Evolutionary conservation across 441 rosid species (phyloP).

Genomic region (Erysimum cheiri): DNA sequence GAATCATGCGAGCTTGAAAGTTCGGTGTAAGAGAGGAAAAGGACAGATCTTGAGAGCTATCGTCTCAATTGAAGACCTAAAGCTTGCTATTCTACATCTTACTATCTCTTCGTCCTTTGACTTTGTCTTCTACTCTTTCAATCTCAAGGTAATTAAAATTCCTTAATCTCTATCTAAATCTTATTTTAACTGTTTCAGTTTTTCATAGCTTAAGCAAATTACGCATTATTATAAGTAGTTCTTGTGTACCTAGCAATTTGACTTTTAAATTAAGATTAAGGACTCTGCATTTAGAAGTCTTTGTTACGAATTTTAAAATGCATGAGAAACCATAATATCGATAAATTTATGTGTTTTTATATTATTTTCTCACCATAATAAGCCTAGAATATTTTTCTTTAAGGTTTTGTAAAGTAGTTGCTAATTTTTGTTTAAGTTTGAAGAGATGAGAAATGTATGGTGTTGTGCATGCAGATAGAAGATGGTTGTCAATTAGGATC

Average conservation of each 20-base stretch:
- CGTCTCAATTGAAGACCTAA: conserved; percentile 65
- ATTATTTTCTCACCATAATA: neutral
- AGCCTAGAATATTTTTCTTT: neutral
- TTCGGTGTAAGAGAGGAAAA: conserved; percentile 62
- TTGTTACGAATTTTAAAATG: neutral
- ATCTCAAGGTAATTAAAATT: conserved; percentile 67
- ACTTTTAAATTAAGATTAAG: neutral
- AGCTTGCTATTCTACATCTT: conserved; percentile 76
- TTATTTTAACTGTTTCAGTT: neutral
- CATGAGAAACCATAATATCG: neutral
- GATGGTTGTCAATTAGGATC: conserved; percentile 74
- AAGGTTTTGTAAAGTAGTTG: neutral
- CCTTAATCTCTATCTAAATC: neutral
- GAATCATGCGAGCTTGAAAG: conserved; percentile 75
- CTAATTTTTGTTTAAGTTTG: neutral
- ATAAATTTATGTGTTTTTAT: neutral
- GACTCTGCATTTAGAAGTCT: neutral
- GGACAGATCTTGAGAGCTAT: conserved; percentile 80
- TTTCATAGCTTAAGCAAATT: neutral
- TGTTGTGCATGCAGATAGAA: conserved; percentile 63
- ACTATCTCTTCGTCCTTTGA: conserved; percentile 60
- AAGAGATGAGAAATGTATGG: conserved; percentile 21
- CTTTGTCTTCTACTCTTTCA: conserved; percentile 73
- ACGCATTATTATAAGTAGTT: neutral
- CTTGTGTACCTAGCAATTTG: neutral